Evolutionary conservation across 441 rosid species (phyloP), one percentile per base, ranked within the genome.

Genomic region (Erysimum pusillum): DNA sequence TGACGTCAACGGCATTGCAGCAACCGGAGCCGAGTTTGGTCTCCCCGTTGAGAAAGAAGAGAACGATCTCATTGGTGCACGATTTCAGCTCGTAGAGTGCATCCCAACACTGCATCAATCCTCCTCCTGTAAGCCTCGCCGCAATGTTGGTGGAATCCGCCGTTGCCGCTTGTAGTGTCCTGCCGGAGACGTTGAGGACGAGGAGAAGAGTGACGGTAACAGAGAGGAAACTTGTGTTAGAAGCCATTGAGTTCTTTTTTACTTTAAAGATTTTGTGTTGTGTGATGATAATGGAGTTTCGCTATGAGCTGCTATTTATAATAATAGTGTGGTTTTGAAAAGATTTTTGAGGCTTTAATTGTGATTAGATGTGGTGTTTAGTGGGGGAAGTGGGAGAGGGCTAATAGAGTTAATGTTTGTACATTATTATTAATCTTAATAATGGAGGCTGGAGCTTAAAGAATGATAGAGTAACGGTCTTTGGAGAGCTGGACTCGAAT

Each of bases 11-110:
- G 60, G 89, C 84, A 1, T 54, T 54, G 28, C 93, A 89, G 52
- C 93, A 89, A 6, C 46, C 82, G 0, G 73, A 54, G 5, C 89
- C 91, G 0, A 89, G 76, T 63, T 54, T 69, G 7, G 88, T 75
- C 78, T 83, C 78, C 0, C 91, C 91, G 11, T 87, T 87, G 9
- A 89, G 79, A 69, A 89, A 85, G 80, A 84, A 87, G 38, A 82
- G 67, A 70, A 86, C 32, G n/a, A 89, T 87, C 83, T 89, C 91
- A 10, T 77, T 82, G 10, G 88, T 74, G 80, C 91, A 89, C 1
- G 89, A 81, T 70, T 81, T 86, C n/a, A 87, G 87, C 79, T 89
- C 86, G 60, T 74, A 58, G 3, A 87, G 72, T 3, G 91, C 91
- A 25, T 77, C 79, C 91, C 91, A 87, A 73, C 90, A 89, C 54